Base-by-base conservation (phyloP, 2,329 filamentous ascomycete genomes). In the Trichocomaceae sp. region DNA sequence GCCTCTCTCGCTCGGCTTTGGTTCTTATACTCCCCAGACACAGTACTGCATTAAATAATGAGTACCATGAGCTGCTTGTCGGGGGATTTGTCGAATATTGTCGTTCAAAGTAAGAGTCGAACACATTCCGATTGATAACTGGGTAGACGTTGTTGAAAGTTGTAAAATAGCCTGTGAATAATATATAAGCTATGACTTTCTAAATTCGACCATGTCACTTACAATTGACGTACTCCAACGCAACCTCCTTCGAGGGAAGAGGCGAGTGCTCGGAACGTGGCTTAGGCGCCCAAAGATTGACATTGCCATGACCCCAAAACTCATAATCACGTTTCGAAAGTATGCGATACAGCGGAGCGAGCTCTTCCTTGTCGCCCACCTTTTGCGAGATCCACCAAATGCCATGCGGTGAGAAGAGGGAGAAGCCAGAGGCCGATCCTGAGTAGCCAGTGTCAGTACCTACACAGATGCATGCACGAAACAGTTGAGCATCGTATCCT, bases 391-490 rank as follows among this genome's bases (percentile, higher is more conserved):
- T 54, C 51, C 51, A 54, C 5, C 22, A 33, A n/a, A 54, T 12
- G 2, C 51, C 51, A 10, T 54, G 44, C 9, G 51, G 51, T 3
- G 51, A 54, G 13, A 54, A 54, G 10, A 54, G 51, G 3, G 51
- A 54, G 26, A 54, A 54, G 2, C 51, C 51, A 29, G 51, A 54
- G 5, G 51, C 50, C 20, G 42, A 41, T 20, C 50, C 50, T 53
- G 9, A 15, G n/a, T n/a, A n/a, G 20, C n/a, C n/a, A 41, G 5
- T 10, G 13, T 53, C n/a, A 53, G 41, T 10, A 22, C 23, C 3
- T 4, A 22, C 4, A 20, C 12, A 13, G 41, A 22, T 22, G 13
- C 4, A n/a, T n/a, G n/a, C n/a, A 10, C 22, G 17, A 45, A 17
- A 15, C 44, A 39, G n/a, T n/a, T n/a, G n/a, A n/a, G n/a, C n/a